Conservation (phyloP, 2,329 filamentous ascomycete genomes). For the Ascochyta koolunga region DNA sequence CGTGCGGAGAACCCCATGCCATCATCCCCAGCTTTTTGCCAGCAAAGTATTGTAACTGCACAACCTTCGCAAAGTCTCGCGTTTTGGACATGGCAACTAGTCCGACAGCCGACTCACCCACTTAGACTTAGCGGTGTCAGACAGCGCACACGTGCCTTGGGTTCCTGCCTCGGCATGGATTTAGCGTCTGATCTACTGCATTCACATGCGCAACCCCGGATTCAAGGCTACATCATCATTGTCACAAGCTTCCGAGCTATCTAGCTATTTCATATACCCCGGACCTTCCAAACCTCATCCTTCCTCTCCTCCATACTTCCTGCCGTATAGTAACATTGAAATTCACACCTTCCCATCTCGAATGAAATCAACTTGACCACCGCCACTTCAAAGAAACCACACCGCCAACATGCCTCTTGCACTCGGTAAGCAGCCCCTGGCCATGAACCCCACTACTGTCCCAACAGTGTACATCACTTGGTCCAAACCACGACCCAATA, state of each 20-base stretch:
- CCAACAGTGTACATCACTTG: too few relatives aligned
- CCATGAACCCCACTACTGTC: background rate
- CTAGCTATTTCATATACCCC: constrained; percentile 25
- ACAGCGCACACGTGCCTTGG: constrained; percentile 22
- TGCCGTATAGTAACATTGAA: background rate
- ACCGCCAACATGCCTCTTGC: constrained; percentile 41
- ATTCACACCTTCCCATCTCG: too few relatives aligned
- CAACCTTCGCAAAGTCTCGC: background rate
- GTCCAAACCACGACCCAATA: too few relatives aligned
- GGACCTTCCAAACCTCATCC: constrained; percentile 1
- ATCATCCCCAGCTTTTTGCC: background rate
- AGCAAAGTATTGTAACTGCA: background rate
- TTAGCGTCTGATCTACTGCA: constrained; percentile 19
- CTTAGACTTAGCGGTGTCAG: background rate
- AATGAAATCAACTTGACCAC: too few relatives aligned
- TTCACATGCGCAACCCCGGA: constrained; percentile 34
- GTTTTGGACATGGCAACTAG: background rate
- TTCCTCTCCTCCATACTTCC: constrained; percentile 1
- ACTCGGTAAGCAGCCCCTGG: constrained; percentile 27
- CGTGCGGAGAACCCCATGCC: background rate
- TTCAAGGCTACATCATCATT: constrained; percentile 23
- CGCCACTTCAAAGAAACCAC: background rate
- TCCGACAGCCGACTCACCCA: background rate
- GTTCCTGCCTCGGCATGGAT: constrained; percentile 25
- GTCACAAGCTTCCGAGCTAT: constrained; percentile 30